Base-by-base conservation (phyloP, 2,329 filamentous ascomycete species). In the Chaetomiaceae sp. region DNA sequence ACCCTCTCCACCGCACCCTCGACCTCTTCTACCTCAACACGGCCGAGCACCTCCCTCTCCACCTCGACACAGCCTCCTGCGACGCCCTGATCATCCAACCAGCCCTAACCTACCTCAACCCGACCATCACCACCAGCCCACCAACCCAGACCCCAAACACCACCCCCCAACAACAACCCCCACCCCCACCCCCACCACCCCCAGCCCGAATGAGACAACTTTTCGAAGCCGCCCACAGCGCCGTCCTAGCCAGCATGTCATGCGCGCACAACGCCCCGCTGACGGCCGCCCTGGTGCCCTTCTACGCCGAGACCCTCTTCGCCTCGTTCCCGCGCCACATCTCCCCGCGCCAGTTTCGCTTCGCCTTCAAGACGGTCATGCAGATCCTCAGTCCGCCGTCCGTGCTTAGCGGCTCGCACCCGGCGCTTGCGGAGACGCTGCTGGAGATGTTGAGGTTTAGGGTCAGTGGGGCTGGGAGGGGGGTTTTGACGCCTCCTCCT, bases 1-100 rank as follows among this genome's bases (percentile, higher is more conserved):
- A 86, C 56, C 82, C 85, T 5, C 72, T 89, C 2, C 81, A 89
- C 58, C 78, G 86, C 51, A 85, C 79, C 16, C 72, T 92, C n/a
- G 87, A 93, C 63, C 78, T 95, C 14, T 96, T 89, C 71, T 95
- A 95, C 68, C 78, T 96, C 55, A 93, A 95, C 63, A 81, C 85
- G 0, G 85, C 87, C 2, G 91, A 96, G 65, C 88, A 95, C 65
- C 83, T 96, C 54, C 84, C 89, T 0, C 73, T 90, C 8, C 72
- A 81, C 3, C 69, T 96, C 1, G 73, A 87, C 0, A 77, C 86
- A 0, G 70, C 76, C 3, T 77, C 80, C 3, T 89, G 83, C 60
- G 87, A 95, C 60, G 74, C 81, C 3, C 73, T 95, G 2, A 78
- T 95, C 14, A 73, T 95, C 46, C 78, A 83, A 30, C 85, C 88